phyloP scores from a whole-genome alignment of 805 yeast species.

The Metschnikowia dekortorum region DNA sequence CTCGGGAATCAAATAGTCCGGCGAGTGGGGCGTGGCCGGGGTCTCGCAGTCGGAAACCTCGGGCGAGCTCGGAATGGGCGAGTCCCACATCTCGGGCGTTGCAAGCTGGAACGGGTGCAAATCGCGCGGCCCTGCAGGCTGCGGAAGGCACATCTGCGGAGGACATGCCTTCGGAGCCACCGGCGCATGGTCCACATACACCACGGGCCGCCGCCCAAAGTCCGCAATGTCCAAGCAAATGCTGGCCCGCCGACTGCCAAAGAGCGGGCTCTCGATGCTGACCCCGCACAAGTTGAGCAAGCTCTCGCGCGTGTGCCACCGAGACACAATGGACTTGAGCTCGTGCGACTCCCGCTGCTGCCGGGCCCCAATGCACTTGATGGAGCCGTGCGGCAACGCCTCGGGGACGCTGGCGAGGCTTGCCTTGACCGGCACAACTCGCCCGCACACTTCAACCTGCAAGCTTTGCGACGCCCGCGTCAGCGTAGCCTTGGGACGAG shows the following conservation, averaged over 20 bases:
- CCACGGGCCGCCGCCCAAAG: background rate
- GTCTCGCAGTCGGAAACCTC: background rate
- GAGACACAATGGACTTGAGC: background rate
- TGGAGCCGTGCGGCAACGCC: background rate
- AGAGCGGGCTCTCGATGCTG: background rate
- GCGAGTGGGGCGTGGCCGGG: background rate
- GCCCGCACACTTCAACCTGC: background rate
- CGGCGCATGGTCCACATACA: background rate
- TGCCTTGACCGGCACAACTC: background rate
- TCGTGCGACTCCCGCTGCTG: background rate
- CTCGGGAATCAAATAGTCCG: background rate
- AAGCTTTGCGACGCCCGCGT: background rate
- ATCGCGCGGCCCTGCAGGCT: too few relatives aligned
- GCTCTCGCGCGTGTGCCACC: background rate
- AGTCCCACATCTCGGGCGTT: background rate
- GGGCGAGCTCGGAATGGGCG: background rate
- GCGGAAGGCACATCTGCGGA: background rate
- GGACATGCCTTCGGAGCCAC: background rate
- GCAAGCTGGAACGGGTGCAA: background rate
- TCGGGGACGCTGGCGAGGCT: background rate
- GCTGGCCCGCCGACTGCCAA: background rate
- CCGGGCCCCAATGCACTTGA: background rate
- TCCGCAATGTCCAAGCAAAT: background rate
- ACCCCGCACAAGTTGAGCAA: background rate
- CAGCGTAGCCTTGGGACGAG: too few relatives aligned